Base-by-base conservation (phyloP, 805 yeast species). In the Candida sonorensis region DNA sequence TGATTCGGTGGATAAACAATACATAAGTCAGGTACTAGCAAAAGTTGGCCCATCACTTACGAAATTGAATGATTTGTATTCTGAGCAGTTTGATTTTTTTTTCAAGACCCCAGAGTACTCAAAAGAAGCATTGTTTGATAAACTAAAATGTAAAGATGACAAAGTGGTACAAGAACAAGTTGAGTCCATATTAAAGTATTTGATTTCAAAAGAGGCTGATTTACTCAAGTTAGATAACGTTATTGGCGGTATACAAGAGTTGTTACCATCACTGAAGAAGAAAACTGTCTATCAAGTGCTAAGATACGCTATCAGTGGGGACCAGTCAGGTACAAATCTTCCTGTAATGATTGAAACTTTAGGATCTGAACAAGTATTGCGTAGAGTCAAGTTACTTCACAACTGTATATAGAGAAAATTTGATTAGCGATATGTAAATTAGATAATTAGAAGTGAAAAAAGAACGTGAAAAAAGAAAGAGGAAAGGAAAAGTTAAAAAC, bases 221-320 rank as follows among this genome's bases (percentile, higher is more conserved):
- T 33, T 37, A 10, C 16, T 38, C 1, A n/a, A 31, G 5, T 31
- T 50, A 23, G 36, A 45, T n/a, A 20, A 26, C 4, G 22, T 40
- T 8, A 20, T 47, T 1, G 34, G 34, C 0, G 13, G 20, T 10
- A 22, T 40, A 2, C 5, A 36, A 20, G n/a, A 17, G 7, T 18
- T 23, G 9, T 34, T 30, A 4, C 41, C 49, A 7, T 25, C 28
- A 4, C n/a, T 50, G 11, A 50, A 41, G 29, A 59, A 66, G 46
- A 69, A 64, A 35, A 52, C 61, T 1, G 54, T 82, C 1, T 81
- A 73, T 48, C 75, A 72, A 44, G 46, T 75, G 0, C 46, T 83
- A 10, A 62, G 96, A 35, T 77, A 65, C 42, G 88, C 88, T 0
- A 51, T 86, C 16, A 67, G 84, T 10, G 94, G 84, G 0, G 72